Evolutionary conservation across 768 basidiomycete species (phyloP), one percentile per base, ranked within the genome.

Genomic region (Neoboletus magnificus): DNA sequence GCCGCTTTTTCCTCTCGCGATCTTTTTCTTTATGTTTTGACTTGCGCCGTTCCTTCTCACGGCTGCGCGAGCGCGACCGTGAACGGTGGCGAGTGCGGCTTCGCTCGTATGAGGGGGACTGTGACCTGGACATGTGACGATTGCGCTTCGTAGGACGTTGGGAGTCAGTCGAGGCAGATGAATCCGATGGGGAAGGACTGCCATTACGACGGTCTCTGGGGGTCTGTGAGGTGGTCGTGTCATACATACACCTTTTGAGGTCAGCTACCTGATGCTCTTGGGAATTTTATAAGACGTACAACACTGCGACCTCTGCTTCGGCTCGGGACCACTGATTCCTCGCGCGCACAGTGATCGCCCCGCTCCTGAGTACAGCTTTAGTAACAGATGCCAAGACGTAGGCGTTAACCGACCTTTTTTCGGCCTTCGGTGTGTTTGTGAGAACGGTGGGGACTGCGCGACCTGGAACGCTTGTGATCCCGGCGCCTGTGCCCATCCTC

Each of bases 1-100:
- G 72, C 18, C 75, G 73, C 58, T 65, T 76, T 57, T 71, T 77
- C 63, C 65, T 74, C 30, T 73, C 71, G 54, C 61, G 73, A 2
- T 66, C 66, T 50, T 65, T 69, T 23, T 66, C 64, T 55, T 50
- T 66, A 40, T 57, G 62, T 35, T 61, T 69, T 13, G 66, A 61
- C 47, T 54, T 66, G 40, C 62, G 58, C 54, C 62, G 58, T 46
- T 67, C 62, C 45, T 54, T 62, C 22, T 69, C 66, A 40, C 53
- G 58, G 39, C 69, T 72, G 23, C 50, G 62, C 5, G 75, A 75
- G 15, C 56, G 66, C 10, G 71, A 72, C 11, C 48, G 56, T 6
- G 71, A 68, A 36, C 55, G 62, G 7, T 44, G 57, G 32, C 56
- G 62, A 37, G 47, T 32, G 27, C 20, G 51, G 5, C 49, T 56